Conservation (phyloP, 2,329 filamentous ascomycete genomes). For the Xylaria sp. region DNA sequence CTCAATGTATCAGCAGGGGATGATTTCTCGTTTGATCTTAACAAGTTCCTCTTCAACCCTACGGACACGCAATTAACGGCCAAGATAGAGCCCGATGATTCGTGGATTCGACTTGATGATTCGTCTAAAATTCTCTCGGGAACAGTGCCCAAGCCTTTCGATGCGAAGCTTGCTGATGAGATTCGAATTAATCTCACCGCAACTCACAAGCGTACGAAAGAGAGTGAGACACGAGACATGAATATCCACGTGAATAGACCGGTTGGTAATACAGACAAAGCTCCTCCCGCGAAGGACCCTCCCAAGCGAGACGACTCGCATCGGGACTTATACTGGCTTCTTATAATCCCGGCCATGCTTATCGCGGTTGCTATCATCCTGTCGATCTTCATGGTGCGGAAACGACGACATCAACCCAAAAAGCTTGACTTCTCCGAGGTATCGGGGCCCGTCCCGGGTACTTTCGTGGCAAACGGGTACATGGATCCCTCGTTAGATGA, state of each 20-base stretch:
- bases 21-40: constrained; percentile 49
- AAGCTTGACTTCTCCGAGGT: constrained; percentile 43
- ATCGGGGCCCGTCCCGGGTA: constrained; percentile 48
- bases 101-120: constrained; percentile 50
- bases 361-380: constrained; percentile 40
- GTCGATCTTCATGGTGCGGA: constrained; percentile 43
- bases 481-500: constrained; percentile 37
- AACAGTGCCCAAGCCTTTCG: constrained; percentile 38
- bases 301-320: constrained; percentile 32
- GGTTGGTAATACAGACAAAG: constrained; percentile 24
- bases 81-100: constrained; percentile 40
- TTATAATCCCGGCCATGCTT: constrained; percentile 44
- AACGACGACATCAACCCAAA: constrained; percentile 40
- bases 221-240: constrained; percentile 44
- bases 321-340: constrained; percentile 46
- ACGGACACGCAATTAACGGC: constrained; percentile 44
- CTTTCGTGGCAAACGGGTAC: constrained; percentile 43
- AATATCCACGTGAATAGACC: constrained; percentile 39
- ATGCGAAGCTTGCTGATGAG: constrained; percentile 24
- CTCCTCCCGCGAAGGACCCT: constrained; percentile 25
- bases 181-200: constrained; percentile 43
- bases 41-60: constrained; percentile 45
- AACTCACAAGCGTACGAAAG: constrained; percentile 39
- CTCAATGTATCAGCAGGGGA: constrained; percentile 47
- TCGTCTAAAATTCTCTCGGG: constrained; percentile 45